These are phyloP conservation scores for Aspergillus ochraceus DNA, from an alignment of 2,329 filamentous ascomycete genomes.

Conservation along the genomic window DNA sequence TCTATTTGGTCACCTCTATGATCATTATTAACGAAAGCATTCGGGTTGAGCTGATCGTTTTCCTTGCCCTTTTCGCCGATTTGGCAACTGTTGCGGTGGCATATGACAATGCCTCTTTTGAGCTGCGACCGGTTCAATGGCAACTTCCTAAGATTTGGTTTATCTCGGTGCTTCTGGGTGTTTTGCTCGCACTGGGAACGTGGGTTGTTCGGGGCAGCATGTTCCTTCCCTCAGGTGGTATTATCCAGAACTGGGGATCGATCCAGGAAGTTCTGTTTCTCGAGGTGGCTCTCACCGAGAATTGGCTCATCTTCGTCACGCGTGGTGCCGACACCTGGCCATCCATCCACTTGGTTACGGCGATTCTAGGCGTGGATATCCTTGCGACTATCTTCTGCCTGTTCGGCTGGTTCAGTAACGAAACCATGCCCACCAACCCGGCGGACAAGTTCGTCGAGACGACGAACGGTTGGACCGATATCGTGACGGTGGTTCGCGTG, in stretches of 20 bases:
- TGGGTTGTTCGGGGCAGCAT: slow-evolving; percentile 73
- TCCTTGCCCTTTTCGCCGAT: slow-evolving; percentile 77
- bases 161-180: slow-evolving; percentile 60
- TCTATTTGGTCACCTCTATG: slow-evolving; percentile 76
- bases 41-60: slow-evolving; percentile 72
- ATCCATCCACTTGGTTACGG: slow-evolving; percentile 69
- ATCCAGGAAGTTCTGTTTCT: slow-evolving; percentile 82
- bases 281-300: slow-evolving; percentile 87
- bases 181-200: slow-evolving; percentile 68
- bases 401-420: slow-evolving; percentile 71
- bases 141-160: slow-evolving; percentile 82
- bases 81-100: slow-evolving; percentile 77
- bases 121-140: slow-evolving; percentile 76
- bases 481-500: slow-evolving; percentile 54
- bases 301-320: slow-evolving; percentile 96
- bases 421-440: slow-evolving; percentile 37
- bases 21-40: slow-evolving; percentile 79
- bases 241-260: slow-evolving; percentile 72
- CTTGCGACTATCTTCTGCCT: slow-evolving; percentile 72
- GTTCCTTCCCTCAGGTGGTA: slow-evolving; percentile 68
- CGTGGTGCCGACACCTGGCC: slow-evolving; percentile 75
- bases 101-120: slow-evolving; percentile 81
- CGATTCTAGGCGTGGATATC: slow-evolving; percentile 70
- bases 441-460: slow-evolving; percentile 33
- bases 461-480: slow-evolving; percentile 58